Evolutionary conservation across 805 yeast genomes (phyloP).

Genomic region (Ogataea polymorpha): DNA sequence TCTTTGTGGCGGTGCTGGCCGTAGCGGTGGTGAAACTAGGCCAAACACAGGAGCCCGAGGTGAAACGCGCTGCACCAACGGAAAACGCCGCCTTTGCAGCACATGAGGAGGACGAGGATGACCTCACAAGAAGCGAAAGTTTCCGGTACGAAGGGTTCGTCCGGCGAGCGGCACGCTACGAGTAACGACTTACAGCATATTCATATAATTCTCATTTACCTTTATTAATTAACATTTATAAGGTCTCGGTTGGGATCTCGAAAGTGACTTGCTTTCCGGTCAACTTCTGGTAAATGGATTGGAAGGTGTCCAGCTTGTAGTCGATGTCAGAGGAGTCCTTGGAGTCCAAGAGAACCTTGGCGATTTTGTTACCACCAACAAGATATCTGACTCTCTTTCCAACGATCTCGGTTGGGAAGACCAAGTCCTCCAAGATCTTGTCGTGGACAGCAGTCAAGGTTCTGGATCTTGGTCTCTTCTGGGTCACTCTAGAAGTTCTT

Average conservation of each 20-base stretch:
- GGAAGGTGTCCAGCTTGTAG: slow-evolving; percentile 99
- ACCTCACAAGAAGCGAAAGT: slow-evolving; percentile 8
- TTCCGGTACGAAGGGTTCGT: slow-evolving; percentile 19
- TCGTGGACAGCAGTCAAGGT: slow-evolving; percentile 98
- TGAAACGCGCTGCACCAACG: neutral
- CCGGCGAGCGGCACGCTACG: slow-evolving; percentile 15
- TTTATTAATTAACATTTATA: slow-evolving; percentile 29
- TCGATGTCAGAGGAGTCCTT: slow-evolving; percentile 96
- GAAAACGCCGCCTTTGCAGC: too few species aligned
- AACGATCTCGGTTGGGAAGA: slow-evolving; percentile 98
- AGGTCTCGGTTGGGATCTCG: slow-evolving; percentile 72
- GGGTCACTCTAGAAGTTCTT: slow-evolving; percentile 88
- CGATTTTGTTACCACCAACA: slow-evolving; percentile 98
- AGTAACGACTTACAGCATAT: slow-evolving; percentile 8
- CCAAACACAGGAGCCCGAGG: neutral
- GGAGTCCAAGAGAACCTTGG: slow-evolving; percentile 95
- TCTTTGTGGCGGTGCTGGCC: slow-evolving; percentile 7
- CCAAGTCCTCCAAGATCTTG: slow-evolving; percentile 97
- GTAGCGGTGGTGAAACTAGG: slow-evolving; percentile 6
- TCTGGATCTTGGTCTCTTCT: slow-evolving; percentile 99
- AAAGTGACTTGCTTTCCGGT: slow-evolving; percentile 99
- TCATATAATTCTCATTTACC: slow-evolving; percentile 8
- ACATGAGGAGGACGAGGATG: slow-evolving; percentile 2
- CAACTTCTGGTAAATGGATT: slow-evolving; percentile 95
- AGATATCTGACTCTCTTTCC: slow-evolving; percentile 99